A percentile compares a stretch with the other conserved stretches of the same genome.
Evolutionary conservation across 805 yeast genomes (phyloP).

Genomic region (Zygotorulaspora sp.): DNA sequence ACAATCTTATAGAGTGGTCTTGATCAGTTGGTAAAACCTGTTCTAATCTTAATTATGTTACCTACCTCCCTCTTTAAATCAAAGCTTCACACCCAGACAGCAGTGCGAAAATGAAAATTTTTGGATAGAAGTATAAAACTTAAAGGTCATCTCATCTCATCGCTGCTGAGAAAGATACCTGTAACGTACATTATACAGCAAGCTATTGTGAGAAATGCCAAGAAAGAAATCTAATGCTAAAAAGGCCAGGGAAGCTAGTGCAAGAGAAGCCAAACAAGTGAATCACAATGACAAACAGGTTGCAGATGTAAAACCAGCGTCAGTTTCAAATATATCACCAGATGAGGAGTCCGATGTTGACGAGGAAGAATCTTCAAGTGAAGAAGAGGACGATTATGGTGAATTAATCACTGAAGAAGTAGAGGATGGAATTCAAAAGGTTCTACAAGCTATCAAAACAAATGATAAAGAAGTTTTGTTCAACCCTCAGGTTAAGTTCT

Average conservation of each 20-base stretch:
- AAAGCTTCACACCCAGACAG: conserved; percentile 1
- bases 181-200: neutral
- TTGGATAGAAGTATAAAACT: conserved; percentile 1
- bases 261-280: conserved; percentile 10
- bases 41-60: too few relatives aligned
- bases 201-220: conserved; percentile 47
- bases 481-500: conserved; percentile 69
- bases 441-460: conserved; percentile 61
- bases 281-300: conserved; percentile 27
- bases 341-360: conserved; percentile 39
- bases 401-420: conserved; percentile 82
- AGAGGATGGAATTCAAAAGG: conserved; percentile 71
- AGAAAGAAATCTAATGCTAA: conserved; percentile 85
- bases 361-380: conserved; percentile 36
- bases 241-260: conserved; percentile 51
- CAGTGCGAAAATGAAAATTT: conserved; percentile 3
- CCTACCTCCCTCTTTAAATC: too few relatives aligned
- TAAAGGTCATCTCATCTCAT: conserved; percentile 11
- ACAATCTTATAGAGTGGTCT: too few relatives aligned
- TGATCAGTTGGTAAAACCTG: too few relatives aligned
- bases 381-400: conserved; percentile 89
- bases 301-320: conserved; percentile 16
- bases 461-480: conserved; percentile 58
- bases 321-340: neutral
- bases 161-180: neutral